A percentile compares a stretch with the other conserved stretches of the same genome.
phyloP scores from a whole-genome alignment of 768 basidiomycete species.

The Tricholoma matsutake region DNA sequence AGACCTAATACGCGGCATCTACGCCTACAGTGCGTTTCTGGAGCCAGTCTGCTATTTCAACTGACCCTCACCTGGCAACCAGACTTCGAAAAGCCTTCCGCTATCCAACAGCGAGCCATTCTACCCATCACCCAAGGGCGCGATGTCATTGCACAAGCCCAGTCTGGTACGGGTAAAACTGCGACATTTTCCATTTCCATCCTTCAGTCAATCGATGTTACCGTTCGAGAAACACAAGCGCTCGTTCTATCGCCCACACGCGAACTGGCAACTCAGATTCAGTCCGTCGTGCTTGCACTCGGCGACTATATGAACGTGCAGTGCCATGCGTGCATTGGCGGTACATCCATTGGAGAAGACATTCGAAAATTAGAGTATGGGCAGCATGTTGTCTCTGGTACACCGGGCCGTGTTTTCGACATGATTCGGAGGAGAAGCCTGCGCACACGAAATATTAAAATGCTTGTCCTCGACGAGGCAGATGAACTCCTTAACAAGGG shows the following conservation, averaged over 20 bases:
- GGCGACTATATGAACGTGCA: constrained; percentile 99
- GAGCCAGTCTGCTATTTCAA: background rate
- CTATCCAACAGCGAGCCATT: constrained; percentile 98
- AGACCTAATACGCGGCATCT: constrained; percentile 93
- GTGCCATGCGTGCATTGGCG: constrained; percentile 97
- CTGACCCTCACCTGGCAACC: constrained; percentile 1
- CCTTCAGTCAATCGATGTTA: constrained; percentile 95
- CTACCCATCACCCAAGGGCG: constrained; percentile 92
- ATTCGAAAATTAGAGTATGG: constrained; percentile 97
- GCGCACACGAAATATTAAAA: constrained; percentile 96
- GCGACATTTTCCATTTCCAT: constrained; percentile 98
- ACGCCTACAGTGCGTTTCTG: constrained; percentile 84
- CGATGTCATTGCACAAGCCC: constrained; percentile 98
- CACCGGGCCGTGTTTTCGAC: constrained; percentile 97
- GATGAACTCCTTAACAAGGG: constrained; percentile 97
- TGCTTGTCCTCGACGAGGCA: constrained; percentile 92
- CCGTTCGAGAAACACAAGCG: constrained; percentile 92
- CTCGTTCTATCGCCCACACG: constrained; percentile 97
- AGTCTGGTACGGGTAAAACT: constrained; percentile 99
- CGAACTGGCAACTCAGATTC: constrained; percentile 98
- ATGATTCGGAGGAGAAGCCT: constrained; percentile 96
- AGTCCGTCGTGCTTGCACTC: constrained; percentile 92
- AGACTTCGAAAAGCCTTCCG: constrained; percentile 98
- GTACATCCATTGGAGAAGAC: constrained; percentile 95
- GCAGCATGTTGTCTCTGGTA: constrained; percentile 96